Conservation (phyloP, 2,329 filamentous ascomycete genomes). For the Pochonia chlamydosporia region DNA sequence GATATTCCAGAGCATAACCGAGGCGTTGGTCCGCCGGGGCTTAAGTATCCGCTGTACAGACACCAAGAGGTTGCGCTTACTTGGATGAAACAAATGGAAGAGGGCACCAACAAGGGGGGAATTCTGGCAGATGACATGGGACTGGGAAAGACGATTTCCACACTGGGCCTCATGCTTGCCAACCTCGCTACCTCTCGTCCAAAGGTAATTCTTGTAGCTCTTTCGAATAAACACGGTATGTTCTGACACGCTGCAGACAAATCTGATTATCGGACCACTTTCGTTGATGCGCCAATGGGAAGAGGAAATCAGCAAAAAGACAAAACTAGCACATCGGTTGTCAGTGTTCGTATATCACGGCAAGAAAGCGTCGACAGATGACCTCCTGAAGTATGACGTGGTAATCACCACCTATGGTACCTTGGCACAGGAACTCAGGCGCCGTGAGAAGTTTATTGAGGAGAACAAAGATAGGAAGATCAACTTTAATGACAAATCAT, state of each 20-base stretch:
- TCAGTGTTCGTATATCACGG: constrained; percentile 66
- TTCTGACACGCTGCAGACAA: constrained; percentile 56
- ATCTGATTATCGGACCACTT: constrained; percentile 76
- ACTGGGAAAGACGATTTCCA: constrained; percentile 85
- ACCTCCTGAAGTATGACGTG: constrained; percentile 65
- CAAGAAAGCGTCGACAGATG: constrained; percentile 53
- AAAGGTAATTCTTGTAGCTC: constrained; percentile 37
- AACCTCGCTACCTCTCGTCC: constrained; percentile 46
- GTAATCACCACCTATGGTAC: constrained; percentile 84
- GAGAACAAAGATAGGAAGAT: constrained; percentile 35
- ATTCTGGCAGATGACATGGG: constrained; percentile 94
- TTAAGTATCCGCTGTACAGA: constrained; percentile 66
- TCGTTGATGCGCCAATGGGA: constrained; percentile 81
- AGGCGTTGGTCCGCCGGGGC: constrained; percentile 62
- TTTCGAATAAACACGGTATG: background rate
- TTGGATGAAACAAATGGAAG: constrained; percentile 81
- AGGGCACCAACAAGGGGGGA: constrained; percentile 73
- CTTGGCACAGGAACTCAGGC: constrained; percentile 57
- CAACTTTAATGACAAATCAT: constrained; percentile 30
- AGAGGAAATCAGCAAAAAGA: constrained; percentile 67
- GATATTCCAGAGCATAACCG: constrained; percentile 56
- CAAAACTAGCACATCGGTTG: constrained; percentile 54
- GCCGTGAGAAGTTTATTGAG: constrained; percentile 47
- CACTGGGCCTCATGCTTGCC: constrained; percentile 68
- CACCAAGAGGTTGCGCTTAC: constrained; percentile 79